A percentile compares a stretch with the other conserved stretches of the same genome.
Evolutionary conservation across 2,329 filamentous ascomycete genomes (phyloP).

Genomic region (Zalaria sp.): DNA sequence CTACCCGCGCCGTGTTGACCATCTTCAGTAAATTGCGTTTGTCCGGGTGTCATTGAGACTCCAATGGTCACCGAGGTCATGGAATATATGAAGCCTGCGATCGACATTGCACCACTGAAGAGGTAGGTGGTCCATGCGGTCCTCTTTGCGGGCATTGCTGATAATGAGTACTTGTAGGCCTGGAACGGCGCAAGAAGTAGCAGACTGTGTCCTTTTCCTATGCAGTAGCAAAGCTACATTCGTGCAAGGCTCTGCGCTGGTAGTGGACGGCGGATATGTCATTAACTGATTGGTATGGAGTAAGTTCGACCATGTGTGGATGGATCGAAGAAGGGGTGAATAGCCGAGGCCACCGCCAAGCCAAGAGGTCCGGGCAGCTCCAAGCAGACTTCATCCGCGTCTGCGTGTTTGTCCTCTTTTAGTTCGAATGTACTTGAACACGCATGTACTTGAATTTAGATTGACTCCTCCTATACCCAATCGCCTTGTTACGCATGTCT

Average conservation of each 20-base stretch:
- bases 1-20: neutral
- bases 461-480: too few species aligned
- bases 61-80: conserved; percentile 29
- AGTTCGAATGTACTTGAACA: too few species aligned
- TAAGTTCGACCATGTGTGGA: too few species aligned
- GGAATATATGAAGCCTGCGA: conserved; percentile 13
- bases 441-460: too few species aligned
- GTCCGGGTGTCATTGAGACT: conserved; percentile 33
- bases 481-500: too few species aligned
- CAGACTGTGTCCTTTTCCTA: conserved; percentile 32
- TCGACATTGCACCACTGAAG: conserved; percentile 16
- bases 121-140: conserved; percentile 13
- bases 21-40: conserved; percentile 27
- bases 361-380: too few species aligned
- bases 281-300: conserved; percentile 18
- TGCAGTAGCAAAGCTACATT: conserved; percentile 32
- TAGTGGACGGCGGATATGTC: conserved; percentile 32
- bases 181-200: conserved; percentile 32
- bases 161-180: conserved; percentile 31
- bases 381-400: too few species aligned
- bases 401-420: too few species aligned
- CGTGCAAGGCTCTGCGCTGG: conserved; percentile 29
- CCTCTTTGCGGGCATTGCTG: conserved; percentile 23
- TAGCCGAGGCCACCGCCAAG: too few species aligned
- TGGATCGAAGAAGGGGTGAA: too few species aligned